phyloP scores from a whole-genome alignment of 352 stramenopile species.

The Elongisporangium senticosum region DNA sequence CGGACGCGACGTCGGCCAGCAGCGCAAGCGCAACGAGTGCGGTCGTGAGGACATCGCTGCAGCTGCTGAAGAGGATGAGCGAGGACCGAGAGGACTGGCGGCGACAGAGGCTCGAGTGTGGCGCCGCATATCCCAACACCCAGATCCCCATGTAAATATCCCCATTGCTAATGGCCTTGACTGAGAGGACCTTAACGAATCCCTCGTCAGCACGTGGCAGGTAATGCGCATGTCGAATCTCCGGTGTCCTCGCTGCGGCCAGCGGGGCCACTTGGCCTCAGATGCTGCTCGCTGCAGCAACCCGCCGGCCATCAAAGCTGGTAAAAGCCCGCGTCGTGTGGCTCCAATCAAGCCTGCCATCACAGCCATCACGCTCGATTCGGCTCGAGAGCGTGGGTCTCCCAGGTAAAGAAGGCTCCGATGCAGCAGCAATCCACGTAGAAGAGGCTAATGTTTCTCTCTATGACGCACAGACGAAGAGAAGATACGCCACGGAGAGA shows the following conservation, averaged over 20 bases:
- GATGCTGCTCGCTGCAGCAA: constrained; percentile 42
- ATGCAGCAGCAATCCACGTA: too few relatives aligned
- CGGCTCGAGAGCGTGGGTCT: too few relatives aligned
- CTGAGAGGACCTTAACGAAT: not conserved
- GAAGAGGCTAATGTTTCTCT: too few relatives aligned
- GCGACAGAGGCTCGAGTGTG: constrained; percentile 64
- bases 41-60: constrained; percentile 28
- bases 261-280: constrained; percentile 40
- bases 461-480: too few relatives aligned
- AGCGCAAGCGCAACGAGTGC: constrained; percentile 30
- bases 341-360: constrained; percentile 4
- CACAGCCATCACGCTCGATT: not conserved
- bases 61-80: constrained; percentile 33
- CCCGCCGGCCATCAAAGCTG: constrained; percentile 11
- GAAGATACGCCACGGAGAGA: not conserved
- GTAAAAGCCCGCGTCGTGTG: constrained; percentile 1
- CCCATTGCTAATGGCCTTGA: not conserved
- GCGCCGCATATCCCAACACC: constrained; percentile 55
- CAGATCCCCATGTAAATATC: constrained; percentile 60
- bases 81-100: constrained; percentile 66
- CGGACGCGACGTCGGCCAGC: too few relatives aligned
- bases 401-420: too few relatives aligned
- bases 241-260: constrained; percentile 49
- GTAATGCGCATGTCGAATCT: constrained; percentile 75
- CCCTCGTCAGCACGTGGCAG: constrained; percentile 48